A percentile compares a stretch with the other conserved stretches of the same genome.
Evolutionary conservation across 768 basidiomycete species (phyloP).

Genomic region (Galerina marginata): DNA sequence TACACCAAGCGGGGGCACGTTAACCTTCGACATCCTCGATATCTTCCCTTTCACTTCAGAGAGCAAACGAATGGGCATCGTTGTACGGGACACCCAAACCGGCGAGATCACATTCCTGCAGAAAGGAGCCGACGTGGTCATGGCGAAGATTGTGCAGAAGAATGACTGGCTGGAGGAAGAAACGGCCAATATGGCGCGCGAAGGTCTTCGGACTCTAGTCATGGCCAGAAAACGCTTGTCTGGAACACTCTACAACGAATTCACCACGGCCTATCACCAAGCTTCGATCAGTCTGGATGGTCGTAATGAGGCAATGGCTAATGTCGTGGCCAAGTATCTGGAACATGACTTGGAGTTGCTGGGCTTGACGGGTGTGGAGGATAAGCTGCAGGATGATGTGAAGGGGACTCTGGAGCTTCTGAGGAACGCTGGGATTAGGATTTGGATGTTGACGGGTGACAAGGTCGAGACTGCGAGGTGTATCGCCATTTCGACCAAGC

Average conservation of each 20-base stretch:
- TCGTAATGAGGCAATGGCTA: slow-evolving; percentile 80
- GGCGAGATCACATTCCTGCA: slow-evolving; percentile 90
- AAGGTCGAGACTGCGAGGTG: slow-evolving; percentile 99
- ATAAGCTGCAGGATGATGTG: slow-evolving; percentile 97
- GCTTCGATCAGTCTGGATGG: slow-evolving; percentile 83
- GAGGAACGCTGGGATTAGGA: slow-evolving; percentile 95
- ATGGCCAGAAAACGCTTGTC: slow-evolving; percentile 83
- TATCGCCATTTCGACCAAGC: slow-evolving; percentile 96
- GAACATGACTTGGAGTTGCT: slow-evolving; percentile 92
- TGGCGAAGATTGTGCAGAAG: slow-evolving; percentile 91
- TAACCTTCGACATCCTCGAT: slow-evolving; percentile 87
- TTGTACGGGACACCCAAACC: slow-evolving; percentile 78
- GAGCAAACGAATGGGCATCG: slow-evolving; percentile 98
- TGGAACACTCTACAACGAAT: slow-evolving; percentile 71
- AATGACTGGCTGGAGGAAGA: slow-evolving; percentile 99
- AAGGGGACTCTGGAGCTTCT: slow-evolving; percentile 91
- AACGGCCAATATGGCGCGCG: slow-evolving; percentile 97
- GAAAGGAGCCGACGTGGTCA: slow-evolving; percentile 99
- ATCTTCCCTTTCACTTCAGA: slow-evolving; percentile 99
- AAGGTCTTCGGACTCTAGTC: slow-evolving; percentile 93
- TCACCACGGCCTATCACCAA: slow-evolving; percentile 71
- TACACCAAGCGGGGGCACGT: slow-evolving; percentile 63
- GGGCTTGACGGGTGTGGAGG: slow-evolving; percentile 97
- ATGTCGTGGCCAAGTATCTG: slow-evolving; percentile 74
- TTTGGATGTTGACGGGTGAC: slow-evolving; percentile 99